Conservation (phyloP, 2,329 filamentous ascomycete species). For the Cryphonectria carpinicola region DNA sequence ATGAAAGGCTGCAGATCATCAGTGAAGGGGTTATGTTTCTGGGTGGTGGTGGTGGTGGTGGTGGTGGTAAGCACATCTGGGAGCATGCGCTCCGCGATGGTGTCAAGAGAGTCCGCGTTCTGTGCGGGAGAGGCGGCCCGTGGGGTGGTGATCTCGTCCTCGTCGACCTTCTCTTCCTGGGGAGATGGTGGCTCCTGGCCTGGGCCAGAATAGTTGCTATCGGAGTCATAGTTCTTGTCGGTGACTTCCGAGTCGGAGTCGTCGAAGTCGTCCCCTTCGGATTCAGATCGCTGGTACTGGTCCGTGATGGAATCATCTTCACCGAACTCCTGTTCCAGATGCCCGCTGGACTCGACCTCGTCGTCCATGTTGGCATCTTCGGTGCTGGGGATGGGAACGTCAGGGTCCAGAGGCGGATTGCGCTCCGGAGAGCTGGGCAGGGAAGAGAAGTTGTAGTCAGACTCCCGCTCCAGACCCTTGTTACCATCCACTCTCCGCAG, state of each 20-base stretch:
- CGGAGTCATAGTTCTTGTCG: conserved; percentile 53
- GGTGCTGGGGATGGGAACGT: conserved; percentile 85
- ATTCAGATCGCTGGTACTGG: conserved; percentile 61
- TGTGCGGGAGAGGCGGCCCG: conserved; percentile 48
- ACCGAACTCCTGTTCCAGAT: conserved; percentile 49
- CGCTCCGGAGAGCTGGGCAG: conserved; percentile 62
- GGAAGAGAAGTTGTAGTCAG: conserved; percentile 68
- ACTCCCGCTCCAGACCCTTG: conserved; percentile 57
- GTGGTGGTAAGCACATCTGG: conserved; percentile 39
- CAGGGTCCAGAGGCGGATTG: conserved; percentile 74
- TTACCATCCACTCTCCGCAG: conserved; percentile 80
- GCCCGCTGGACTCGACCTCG: conserved; percentile 63
- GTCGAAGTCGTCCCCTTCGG: conserved; percentile 36
- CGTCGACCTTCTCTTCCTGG: conserved; percentile 34
- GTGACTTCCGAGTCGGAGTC: conserved; percentile 37
- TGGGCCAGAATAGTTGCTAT: conserved; percentile 61
- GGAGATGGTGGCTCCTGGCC: conserved; percentile 35
- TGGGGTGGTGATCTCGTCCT: conserved; percentile 59
- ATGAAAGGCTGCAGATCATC: conserved; percentile 52
- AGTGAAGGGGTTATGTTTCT: conserved; percentile 42
- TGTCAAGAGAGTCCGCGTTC: conserved; percentile 33
- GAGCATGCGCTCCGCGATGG: conserved; percentile 35
- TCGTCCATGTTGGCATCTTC: conserved; percentile 69
- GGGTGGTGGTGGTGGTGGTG: conserved; percentile 20
- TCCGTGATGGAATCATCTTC: conserved; percentile 72